Evolutionary conservation across 1,284 basidiomycete genomes (phyloP).

Genomic region (Papiliotrema flavescens): DNA sequence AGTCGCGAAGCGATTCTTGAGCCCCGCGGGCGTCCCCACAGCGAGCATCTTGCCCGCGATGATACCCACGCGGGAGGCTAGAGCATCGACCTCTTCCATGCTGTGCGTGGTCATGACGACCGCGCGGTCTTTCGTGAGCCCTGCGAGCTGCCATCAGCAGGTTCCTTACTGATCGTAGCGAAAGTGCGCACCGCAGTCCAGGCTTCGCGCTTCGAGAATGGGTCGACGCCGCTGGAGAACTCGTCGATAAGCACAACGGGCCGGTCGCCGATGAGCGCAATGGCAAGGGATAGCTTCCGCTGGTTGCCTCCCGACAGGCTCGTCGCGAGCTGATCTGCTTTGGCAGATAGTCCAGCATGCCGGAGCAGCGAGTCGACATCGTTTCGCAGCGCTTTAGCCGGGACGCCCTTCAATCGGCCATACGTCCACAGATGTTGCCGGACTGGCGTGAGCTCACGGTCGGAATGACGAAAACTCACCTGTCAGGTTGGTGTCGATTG

Average conservation of each 20-base stretch:
- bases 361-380: constrained; percentile 61
- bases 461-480: constrained; percentile 8
- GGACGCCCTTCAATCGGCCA: constrained; percentile 58
- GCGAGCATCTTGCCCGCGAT: constrained; percentile 65
- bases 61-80: constrained; percentile 69
- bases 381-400: constrained; percentile 53
- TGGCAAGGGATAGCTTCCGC: constrained; percentile 70
- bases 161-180: background rate
- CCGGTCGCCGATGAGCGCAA: constrained; percentile 75
- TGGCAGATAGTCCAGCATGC: constrained; percentile 59
- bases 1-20: constrained; percentile 63
- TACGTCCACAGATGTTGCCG: constrained; percentile 62
- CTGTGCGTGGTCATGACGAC: constrained; percentile 58
- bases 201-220: constrained; percentile 77
- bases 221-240: constrained; percentile 76
- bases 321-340: constrained; percentile 66
- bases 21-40: constrained; percentile 62
- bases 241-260: constrained; percentile 75
- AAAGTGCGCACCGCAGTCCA: constrained; percentile 63
- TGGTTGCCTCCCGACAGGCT: constrained; percentile 75
- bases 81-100: constrained; percentile 77
- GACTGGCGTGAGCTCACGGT: constrained; percentile 44
- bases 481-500: constrained; percentile 70
- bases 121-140: constrained; percentile 45
- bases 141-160: constrained; percentile 55